Conservation (phyloP, 2,329 filamentous ascomycete genomes). For the Incumbomyces lentus region DNA sequence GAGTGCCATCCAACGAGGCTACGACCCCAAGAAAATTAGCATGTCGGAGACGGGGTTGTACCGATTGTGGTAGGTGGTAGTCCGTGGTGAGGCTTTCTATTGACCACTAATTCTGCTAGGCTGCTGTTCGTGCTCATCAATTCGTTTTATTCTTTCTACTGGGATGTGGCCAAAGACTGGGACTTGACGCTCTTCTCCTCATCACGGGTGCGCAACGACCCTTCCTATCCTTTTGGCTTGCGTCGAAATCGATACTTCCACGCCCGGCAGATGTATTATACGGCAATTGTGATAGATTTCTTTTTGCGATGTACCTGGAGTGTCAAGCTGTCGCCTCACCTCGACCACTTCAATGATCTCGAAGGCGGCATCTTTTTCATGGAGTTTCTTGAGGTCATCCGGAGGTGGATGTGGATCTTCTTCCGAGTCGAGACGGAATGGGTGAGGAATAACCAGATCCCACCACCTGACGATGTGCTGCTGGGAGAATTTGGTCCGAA, state of each 20-base stretch:
- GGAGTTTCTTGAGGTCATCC: conserved; percentile 73
- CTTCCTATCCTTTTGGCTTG: conserved; percentile 65
- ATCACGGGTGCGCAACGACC: conserved; percentile 45
- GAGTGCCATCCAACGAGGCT: conserved; percentile 60
- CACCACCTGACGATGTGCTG: conserved; percentile 58
- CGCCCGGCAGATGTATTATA: conserved; percentile 67
- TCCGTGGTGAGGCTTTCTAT: not conserved
- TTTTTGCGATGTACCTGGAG: conserved; percentile 82
- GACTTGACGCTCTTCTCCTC: conserved; percentile 72
- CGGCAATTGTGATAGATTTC: conserved; percentile 66
- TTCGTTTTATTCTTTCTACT: conserved; percentile 93
- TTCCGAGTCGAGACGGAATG: conserved; percentile 91
- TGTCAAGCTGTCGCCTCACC: conserved; percentile 69
- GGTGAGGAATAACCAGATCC: conserved; percentile 48
- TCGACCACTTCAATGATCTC: conserved; percentile 75
- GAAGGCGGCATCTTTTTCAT: conserved; percentile 84
- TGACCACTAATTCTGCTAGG: conserved; percentile 38
- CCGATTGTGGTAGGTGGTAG: conserved; percentile 40
- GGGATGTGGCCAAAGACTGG: conserved; percentile 96
- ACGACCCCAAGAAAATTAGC: conserved; percentile 41
- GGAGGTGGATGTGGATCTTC: conserved; percentile 95
- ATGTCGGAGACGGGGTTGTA: conserved; percentile 47
- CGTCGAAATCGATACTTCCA: conserved; percentile 65
- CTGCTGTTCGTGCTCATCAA: conserved; percentile 67
- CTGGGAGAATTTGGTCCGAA: conserved; percentile 62